Percentiles rank a stretch among this genome's conserved stretches.
Evolutionary conservation across 768 basidiomycete genomes (phyloP).

Genomic region (Auriscalpium microsporum): DNA sequence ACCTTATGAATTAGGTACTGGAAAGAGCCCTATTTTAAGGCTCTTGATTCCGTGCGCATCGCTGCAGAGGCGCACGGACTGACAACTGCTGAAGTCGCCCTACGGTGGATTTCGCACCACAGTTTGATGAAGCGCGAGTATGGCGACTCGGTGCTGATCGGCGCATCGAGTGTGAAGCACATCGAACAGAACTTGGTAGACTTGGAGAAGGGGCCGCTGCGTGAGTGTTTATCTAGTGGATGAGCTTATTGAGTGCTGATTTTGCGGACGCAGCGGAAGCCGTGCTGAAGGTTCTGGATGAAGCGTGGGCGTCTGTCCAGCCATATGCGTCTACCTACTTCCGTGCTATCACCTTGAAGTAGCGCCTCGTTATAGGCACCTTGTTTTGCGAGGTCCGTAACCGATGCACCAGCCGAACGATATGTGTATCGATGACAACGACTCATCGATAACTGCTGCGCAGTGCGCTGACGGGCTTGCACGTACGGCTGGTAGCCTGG

Average conservation of each 20-base stretch:
- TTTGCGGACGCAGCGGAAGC: slow-evolving; percentile 12
- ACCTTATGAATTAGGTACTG: slow-evolving; percentile 32
- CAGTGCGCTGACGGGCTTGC: too few species aligned
- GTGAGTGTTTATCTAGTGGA: slow-evolving; percentile 18
- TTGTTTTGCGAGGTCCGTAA: too few species aligned
- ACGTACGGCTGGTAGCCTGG: too few species aligned
- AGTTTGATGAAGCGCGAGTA: slow-evolving; percentile 37
- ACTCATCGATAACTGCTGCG: too few species aligned
- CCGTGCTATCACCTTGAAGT: too few species aligned
- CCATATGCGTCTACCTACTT: slow-evolving; percentile 10
- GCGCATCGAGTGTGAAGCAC: slow-evolving; percentile 50
- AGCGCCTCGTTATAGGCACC: too few species aligned
- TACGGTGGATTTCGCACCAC: slow-evolving; percentile 44
- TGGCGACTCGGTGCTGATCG: slow-evolving; percentile 49
- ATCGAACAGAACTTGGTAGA: slow-evolving; percentile 47
- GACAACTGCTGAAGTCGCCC: slow-evolving; percentile 33
- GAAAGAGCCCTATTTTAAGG: slow-evolving; percentile 45
- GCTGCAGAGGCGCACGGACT: slow-evolving; percentile 31
- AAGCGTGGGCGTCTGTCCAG: slow-evolving; percentile 18
- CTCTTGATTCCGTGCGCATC: slow-evolving; percentile 34
- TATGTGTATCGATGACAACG: too few species aligned
- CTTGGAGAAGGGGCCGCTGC: slow-evolving; percentile 50
- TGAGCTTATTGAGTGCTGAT: background rate
- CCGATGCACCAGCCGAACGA: too few species aligned
- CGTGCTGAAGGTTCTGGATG: slow-evolving; percentile 13